Percentiles rank a stretch among this genome's conserved stretches.
phyloP scores from a whole-genome alignment of 345 rosid species.

The Melaleuca quinquenervia region DNA sequence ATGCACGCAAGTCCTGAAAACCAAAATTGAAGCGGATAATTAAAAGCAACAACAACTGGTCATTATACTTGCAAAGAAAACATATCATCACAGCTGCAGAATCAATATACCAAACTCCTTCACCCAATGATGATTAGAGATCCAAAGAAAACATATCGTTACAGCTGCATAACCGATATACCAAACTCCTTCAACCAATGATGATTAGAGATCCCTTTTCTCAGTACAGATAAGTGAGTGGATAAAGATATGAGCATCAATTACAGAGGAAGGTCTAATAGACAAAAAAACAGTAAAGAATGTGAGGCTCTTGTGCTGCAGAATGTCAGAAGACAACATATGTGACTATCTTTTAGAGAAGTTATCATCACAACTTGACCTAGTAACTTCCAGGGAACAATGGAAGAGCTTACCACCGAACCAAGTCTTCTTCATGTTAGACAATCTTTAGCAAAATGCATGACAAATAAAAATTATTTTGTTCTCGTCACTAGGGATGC shows the following conservation, averaged over 20 bases:
- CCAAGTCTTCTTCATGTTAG: background rate
- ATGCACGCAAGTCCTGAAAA: conserved; percentile 83
- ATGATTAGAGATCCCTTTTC: background rate
- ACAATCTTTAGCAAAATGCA: background rate
- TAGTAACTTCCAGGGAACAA: background rate
- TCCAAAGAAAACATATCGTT: background rate
- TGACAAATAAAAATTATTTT: background rate
- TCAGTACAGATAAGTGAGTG: background rate
- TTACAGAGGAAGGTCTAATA: background rate
- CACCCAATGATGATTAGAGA: background rate
- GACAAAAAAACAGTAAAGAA: background rate
- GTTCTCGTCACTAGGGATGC: background rate
- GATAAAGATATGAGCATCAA: background rate
- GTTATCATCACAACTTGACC: background rate
- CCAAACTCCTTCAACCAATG: background rate
- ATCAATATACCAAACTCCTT: background rate
- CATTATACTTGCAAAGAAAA: background rate
- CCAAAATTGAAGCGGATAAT: background rate
- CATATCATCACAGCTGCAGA: background rate
- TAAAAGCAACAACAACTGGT: background rate
- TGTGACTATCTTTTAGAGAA: background rate
- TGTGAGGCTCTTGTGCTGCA: background rate
- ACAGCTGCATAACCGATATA: background rate
- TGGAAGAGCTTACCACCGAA: background rate
- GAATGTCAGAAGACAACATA: background rate